Evolutionary conservation across 2,329 filamentous ascomycete genomes (phyloP), one percentile per base, ranked within the genome.

Genomic region (Tolypocladium ophioglossoides): DNA sequence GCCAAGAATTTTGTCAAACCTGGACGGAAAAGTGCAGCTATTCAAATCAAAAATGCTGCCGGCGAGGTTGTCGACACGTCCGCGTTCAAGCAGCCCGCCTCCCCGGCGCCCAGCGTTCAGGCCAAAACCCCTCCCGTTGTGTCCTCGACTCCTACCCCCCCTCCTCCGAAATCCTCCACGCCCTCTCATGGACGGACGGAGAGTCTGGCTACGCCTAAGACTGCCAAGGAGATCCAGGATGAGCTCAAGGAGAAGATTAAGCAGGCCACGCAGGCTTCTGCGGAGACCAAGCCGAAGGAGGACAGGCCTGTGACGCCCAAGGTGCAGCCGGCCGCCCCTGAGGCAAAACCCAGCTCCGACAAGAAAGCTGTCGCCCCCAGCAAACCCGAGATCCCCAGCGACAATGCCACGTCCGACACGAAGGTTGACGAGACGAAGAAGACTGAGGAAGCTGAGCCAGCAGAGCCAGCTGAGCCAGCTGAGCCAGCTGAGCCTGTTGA

Each of bases 241-340:
- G 90, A 95, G 71, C 87, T 91, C 65, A 86, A 87, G 70, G 84
- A 87, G 67, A 86, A 89, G 67, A 85, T 95, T 66, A 83, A 85
- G 66, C 80, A 81, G 52, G 82, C 83, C 54, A 75, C 75, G 2
- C 69, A 71, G 52, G 67, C 66, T 22, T 61, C 66, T 30, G 60
- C 61, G 9, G 61, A 64, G 20, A 61, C 55, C 30, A 62, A 62
- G 24, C 67, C 68, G 56, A 59, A 66, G 27, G 65, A 65, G 56
- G 59, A 64, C 11, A 59, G 66, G 40, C 63, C 64, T 20, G 61
- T 62, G 34, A 55, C 65, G 16, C 62, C 67, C 11, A 66, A 70
- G 24, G 58, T 61, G 1, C 64, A 70, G 53, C 64, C 65, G 12
- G 61, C 67, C 34, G 56, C 62, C 12, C 30, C 60, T 7, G 50